Percentiles rank a stretch among this genome's conserved stretches.
Evolutionary conservation across 140 eudicot genomes (phyloP).

Genomic region (Oenanthe javanica): DNA sequence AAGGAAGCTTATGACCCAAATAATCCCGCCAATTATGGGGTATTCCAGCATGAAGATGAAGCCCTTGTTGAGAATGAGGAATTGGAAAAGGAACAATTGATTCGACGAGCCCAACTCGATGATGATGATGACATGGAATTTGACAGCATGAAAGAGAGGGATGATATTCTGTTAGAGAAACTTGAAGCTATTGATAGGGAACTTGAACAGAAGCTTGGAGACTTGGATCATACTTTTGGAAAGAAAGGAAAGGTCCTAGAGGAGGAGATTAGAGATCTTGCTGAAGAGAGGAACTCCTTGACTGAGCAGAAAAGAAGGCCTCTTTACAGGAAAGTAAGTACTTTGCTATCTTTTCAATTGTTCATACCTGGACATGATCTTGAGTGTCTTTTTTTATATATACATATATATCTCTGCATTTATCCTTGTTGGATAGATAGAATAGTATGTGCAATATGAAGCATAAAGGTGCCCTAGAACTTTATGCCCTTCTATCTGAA

Average conservation of each 20-base stretch:
- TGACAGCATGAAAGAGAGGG: conserved; percentile 72
- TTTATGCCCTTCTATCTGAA: not conserved
- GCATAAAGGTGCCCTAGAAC: not conserved
- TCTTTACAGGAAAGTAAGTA: conserved; percentile 67
- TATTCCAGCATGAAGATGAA: conserved; percentile 39
- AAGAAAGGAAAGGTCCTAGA: conserved; percentile 77
- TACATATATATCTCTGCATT: not conserved
- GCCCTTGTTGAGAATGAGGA: conserved; percentile 28
- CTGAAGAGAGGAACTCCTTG: conserved; percentile 82
- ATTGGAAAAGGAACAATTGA: conserved; percentile 19
- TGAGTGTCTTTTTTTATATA: not conserved
- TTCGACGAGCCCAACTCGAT: conserved; percentile 22
- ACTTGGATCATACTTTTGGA: conserved; percentile 81
- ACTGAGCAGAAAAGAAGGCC: conserved; percentile 80
- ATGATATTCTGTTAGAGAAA: conserved; percentile 55
- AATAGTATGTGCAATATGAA: not conserved
- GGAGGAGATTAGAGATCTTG: conserved; percentile 88
- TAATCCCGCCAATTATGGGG: conserved; percentile 69
- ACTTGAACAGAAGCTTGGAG: conserved; percentile 71
- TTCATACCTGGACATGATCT: too few relatives aligned
- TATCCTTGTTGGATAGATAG: not conserved
- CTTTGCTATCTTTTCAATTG: too few relatives aligned
- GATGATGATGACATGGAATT: conserved; percentile 53
- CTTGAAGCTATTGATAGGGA: conserved; percentile 51
- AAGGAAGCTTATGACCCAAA: conserved; percentile 86